Evolutionary conservation across 139 green algal genomes (phyloP).

Genomic region (Limnomonas spitsbergensis): DNA sequence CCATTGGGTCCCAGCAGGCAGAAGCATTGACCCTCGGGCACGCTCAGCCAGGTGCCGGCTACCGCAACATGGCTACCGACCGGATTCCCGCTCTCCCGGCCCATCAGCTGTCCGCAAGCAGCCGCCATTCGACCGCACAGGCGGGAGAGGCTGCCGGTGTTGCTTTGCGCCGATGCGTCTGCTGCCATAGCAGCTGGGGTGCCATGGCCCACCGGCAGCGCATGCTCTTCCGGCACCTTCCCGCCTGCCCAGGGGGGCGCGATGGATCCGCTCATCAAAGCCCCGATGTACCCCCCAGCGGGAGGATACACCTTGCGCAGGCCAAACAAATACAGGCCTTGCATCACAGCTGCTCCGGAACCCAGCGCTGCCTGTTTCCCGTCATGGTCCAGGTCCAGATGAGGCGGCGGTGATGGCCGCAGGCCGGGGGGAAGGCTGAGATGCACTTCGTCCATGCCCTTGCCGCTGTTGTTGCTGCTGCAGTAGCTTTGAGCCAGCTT

Average conservation of each 20-base stretch:
- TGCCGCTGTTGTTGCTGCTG: background rate
- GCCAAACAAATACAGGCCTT: constrained; percentile 64
- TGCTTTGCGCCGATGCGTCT: background rate
- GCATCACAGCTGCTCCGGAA: background rate
- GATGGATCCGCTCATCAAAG: too few species aligned
- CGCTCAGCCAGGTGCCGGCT: constrained; percentile 67
- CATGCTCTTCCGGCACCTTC: too few species aligned
- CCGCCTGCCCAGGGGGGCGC: too few species aligned
- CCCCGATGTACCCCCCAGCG: too few species aligned
- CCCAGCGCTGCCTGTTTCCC: too few species aligned
- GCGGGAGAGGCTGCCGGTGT: background rate
- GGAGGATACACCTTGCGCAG: constrained; percentile 57
- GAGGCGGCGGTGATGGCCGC: too few species aligned
- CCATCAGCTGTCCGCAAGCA: background rate
- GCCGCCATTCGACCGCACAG: background rate
- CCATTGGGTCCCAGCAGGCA: constrained; percentile 81
- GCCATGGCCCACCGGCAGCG: too few species aligned
- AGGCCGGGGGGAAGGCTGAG: too few species aligned
- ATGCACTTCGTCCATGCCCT: background rate
- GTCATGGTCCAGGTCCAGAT: too few species aligned
- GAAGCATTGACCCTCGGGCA: constrained; percentile 65
- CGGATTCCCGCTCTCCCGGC: constrained; percentile 9
- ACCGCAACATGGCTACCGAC: constrained; percentile 51
- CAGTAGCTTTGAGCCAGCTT: background rate
- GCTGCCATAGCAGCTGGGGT: too few species aligned